Evolutionary conservation across 495 filamentous ascomycete genomes (phyloP), one percentile per base, ranked within the genome.

Genomic region (Penicillium cosmopolitanum): DNA sequence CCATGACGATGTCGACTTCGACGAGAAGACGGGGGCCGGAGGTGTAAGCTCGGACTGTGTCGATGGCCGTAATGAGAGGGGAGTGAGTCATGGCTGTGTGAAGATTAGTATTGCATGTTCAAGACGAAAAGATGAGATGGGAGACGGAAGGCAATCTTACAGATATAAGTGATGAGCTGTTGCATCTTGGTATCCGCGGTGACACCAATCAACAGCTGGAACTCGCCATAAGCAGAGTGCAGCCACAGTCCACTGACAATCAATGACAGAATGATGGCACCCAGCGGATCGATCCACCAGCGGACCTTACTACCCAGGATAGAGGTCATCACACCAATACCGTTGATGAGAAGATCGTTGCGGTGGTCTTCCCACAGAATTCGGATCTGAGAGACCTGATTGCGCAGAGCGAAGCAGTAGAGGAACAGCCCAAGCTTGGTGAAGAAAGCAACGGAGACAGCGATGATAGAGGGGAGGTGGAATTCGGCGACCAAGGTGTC

Each of bases 211-310:
- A 98, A 82, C 19, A 96, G 78, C 73, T 96, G 82, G 77, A 97
- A 97, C 75, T 98, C 94, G 53, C 80, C 81, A 66, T 92, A 97
- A 1, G 93, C 92, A 6, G 93, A 96, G 52, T 84, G 80, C 15
- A 89, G 74, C 95, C 95, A 98, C 56, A 96, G 83, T 18, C 68
- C 73, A 23, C 87, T 82, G 69, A 98, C 90, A 25, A 96, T 66
- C 7, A 85, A 58, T 13, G 91, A 95, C 43, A 98, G 78, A 12
- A 96, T 71, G 54, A 97, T 90, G 58, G 95, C 94, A 57, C 95
- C 95, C 75, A 91, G 87, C 0, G 95, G 92, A 76, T 98, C 95
- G 58, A 98, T 85, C 91, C 92, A 98, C 95, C 96, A 98, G 42
- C 75, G 82, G 40, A 98, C 77, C 77, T 95, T 94, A 62, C 84